Evolutionary conservation across 345 rosid genomes (phyloP), one percentile per base, ranked within the genome.

Genomic region (Syzygium aromaticum): DNA sequence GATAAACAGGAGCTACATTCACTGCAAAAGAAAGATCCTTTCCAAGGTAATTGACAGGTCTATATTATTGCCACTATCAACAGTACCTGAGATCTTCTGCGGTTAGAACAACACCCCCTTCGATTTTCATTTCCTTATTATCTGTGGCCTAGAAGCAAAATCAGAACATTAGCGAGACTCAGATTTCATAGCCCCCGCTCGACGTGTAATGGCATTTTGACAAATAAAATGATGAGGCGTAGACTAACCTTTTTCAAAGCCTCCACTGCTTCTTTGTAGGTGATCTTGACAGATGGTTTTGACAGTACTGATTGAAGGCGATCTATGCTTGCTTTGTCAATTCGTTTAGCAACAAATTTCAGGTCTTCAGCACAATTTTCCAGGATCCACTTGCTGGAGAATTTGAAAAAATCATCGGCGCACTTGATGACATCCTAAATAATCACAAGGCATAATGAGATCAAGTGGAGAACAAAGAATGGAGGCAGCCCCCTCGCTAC

Each of bases 351-450:
- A 54, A 93, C 77, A 87, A 97, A 96, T 84, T 88, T 91, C 94
- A 95, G 86, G 91, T 95, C 99, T 85, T 91, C 95, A 0, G 88
- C 57, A 86, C 96, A 94, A 57, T 95, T 91, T 73, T 96, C 95
- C 89, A 94, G 40, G 59, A 92, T 63, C 95, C 98, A 96, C 87
- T 94, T 94, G 90, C 98, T 93, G 52, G 96, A 94, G 91, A 91
- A 95, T 90, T 92, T 95, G 86, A 96, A 90, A 86, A 87, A 94
- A 87, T 95, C 96, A 82, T 90, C 93, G 51, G 96, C 99, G 86
- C 97, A 96, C 61, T 91, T 92, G 92, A 97, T 95, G 43, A 97
- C 96, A 91, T 91, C 97, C 99, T 96, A 92, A 85, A 85, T 84
- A 85, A 38, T 52, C 89, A 85, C 89, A 87, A 19, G 84, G 63